A percentile compares a stretch with the other conserved stretches of the same genome.
These are phyloP conservation scores for Uromyces viciae-fabae DNA, from an alignment of 1,284 basidiomycete species.

Conservation along the genomic window DNA sequence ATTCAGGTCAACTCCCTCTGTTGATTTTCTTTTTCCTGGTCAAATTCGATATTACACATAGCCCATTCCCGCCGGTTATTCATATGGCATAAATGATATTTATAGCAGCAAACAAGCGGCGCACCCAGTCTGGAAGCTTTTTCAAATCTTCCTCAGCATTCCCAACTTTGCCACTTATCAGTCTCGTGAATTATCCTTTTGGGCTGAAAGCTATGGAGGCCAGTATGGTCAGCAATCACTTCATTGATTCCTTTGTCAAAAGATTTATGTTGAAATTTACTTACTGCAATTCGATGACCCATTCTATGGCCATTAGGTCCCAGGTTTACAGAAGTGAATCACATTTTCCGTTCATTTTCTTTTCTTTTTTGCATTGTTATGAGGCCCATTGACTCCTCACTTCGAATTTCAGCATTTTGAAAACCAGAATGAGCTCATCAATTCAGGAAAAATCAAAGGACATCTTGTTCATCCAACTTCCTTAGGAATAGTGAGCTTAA, in stretches of 20 bases:
- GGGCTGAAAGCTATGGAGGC: conserved; percentile 44
- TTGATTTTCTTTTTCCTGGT: not conserved
- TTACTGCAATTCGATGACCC: not conserved
- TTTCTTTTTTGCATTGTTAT: not conserved
- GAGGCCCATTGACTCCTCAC: not conserved
- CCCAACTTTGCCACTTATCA: conserved; percentile 26
- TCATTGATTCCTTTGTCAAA: not conserved
- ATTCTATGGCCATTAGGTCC: conserved; percentile 12
- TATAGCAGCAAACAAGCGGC: conserved; percentile 37
- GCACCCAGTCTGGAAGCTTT: conserved; percentile 30
- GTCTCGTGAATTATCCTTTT: conserved; percentile 29
- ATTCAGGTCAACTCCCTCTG: not conserved
- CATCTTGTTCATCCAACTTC: conserved; percentile 15
- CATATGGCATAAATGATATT: conserved; percentile 36
- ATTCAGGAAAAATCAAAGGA: conserved; percentile 15
- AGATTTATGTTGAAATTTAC: not conserved
- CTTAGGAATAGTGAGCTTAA: conserved; percentile 38
- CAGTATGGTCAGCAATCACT: conserved; percentile 36
- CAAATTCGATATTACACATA: not conserved
- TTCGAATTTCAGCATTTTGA: conserved; percentile 31
- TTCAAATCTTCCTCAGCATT: conserved; percentile 40
- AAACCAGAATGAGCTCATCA: conserved; percentile 29
- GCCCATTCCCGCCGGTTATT: conserved; percentile 55
- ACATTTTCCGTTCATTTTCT: not conserved
- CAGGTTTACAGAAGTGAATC: conserved; percentile 34